Base-by-base conservation (phyloP, 2,329 filamentous ascomycete genomes). In the Rhytidhysteron rufulum region DNA sequence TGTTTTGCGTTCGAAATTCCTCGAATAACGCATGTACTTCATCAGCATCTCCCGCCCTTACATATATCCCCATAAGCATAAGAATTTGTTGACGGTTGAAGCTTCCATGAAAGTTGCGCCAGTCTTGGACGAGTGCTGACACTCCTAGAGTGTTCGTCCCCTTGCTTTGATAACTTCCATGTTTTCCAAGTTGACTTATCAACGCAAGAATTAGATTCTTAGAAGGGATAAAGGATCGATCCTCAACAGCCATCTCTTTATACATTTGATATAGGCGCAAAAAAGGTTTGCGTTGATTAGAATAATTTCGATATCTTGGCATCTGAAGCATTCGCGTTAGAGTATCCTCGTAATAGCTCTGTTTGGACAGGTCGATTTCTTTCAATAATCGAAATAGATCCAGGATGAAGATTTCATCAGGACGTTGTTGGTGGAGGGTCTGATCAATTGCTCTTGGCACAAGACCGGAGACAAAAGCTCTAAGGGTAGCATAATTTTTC, bases 1-100 rank as follows among this genome's bases (percentile, higher is more conserved):
- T 33, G 17, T 49, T 48, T 7, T 39, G 32, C 22, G 24, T 21
- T 8, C 36, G 37, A 9, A 66, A 46, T 15, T 63, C 54, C 3
- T 59, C 44, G 27, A 66, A 57, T 41, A 59, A 62, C 31, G 58
- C 37, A 18, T 63, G 42, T 10, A 70, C 65, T 15, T 41, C 46
- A 16, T 57, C 51, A 2, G 53, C 49, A 10, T 62, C 38, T 11
- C 70, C 69, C 13, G 48, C 40, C 5, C 55, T 46, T 3, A 68
- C 64, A 45, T 65, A 63, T 13, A 53, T 45, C 3, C 42, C 34
- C 20, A 64, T 42, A 29, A 63, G 45, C 19, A 40, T 49, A 40
- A 63, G 37, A 1, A 54, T 34, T 2, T 47, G 29, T n/a, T 49
- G 37, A 9, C 40, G 46, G 7, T 27, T 15, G 30, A 65, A 48